A percentile compares a stretch with the other conserved stretches of the same genome.
Conservation (phyloP, 1,139 yeast genomes). For the Sugiyamaella neomexicana region DNA sequence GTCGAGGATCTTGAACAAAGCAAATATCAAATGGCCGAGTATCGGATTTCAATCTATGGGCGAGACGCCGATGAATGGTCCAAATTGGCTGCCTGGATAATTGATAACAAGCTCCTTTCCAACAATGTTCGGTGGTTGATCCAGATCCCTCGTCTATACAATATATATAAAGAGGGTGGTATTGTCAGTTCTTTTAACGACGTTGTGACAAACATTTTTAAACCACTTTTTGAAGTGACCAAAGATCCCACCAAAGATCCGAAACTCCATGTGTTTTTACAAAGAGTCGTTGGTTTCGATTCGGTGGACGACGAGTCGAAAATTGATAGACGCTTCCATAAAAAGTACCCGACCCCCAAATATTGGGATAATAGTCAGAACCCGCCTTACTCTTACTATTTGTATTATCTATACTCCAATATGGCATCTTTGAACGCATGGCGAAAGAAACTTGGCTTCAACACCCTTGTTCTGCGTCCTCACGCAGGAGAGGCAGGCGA, state of each 20-base stretch:
- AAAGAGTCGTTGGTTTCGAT: constrained; percentile 95
- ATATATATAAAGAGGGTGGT: constrained; percentile 77
- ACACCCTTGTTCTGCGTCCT: constrained; percentile 90
- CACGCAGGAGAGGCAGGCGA: constrained; percentile 99
- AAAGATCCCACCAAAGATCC: constrained; percentile 84
- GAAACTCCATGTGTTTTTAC: constrained; percentile 80
- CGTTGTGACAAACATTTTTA: constrained; percentile 72
- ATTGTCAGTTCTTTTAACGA: constrained; percentile 73
- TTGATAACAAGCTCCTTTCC: constrained; percentile 86
- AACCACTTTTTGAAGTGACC: constrained; percentile 91
- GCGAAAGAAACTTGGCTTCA: constrained; percentile 70
- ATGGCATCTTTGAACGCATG: constrained; percentile 81
- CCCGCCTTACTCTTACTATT: constrained; percentile 97
- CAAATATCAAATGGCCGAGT: constrained; percentile 96
- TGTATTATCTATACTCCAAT: constrained; percentile 86
- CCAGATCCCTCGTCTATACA: constrained; percentile 92
- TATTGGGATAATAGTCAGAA: constrained; percentile 76
- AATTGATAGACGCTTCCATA: constrained; percentile 75
- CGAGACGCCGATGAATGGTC: constrained; percentile 92
- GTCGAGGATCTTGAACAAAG: constrained; percentile 88
- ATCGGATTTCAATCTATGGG: constrained; percentile 92
- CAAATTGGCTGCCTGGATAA: constrained; percentile 89
- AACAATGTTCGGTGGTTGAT: constrained; percentile 96
- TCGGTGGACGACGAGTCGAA: constrained; percentile 98
- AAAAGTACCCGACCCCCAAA: constrained; percentile 78